A percentile compares a stretch with the other conserved stretches of the same genome.
These are phyloP conservation scores for Gomphus sp. DNA, from an alignment of 1,284 basidiomycete species.

Conservation along the genomic window DNA sequence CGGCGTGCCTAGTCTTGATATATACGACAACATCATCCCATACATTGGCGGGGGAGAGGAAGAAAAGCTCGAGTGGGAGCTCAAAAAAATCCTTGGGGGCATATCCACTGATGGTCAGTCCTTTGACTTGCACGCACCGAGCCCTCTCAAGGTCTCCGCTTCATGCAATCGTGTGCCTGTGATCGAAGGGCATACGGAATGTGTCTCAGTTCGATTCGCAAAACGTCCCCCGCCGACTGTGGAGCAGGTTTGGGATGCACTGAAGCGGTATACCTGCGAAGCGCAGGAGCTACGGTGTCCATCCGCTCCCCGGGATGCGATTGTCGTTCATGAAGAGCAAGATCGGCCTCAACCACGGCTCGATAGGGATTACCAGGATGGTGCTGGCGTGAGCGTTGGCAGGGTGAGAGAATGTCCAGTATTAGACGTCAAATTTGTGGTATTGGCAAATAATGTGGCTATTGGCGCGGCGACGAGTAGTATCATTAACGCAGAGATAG, in stretches of 20 bases:
- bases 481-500: constrained; percentile 96
- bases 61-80: constrained; percentile 97
- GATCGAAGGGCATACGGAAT: constrained; percentile 86
- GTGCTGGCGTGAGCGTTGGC: constrained; percentile 90
- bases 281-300: constrained; percentile 79
- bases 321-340: constrained; percentile 85
- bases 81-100: constrained; percentile 86
- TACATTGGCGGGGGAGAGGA: constrained; percentile 96
- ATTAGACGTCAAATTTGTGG: constrained; percentile 93
- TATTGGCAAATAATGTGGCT: constrained; percentile 90
- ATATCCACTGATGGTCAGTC: constrained; percentile 25
- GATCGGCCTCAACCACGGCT: constrained; percentile 94
- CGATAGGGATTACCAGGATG: constrained; percentile 86
- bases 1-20: constrained; percentile 85
- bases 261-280: constrained; percentile 68
- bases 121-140: constrained; percentile 81
- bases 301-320: constrained; percentile 79
- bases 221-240: constrained; percentile 75
- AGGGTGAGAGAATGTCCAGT: constrained; percentile 87
- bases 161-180: constrained; percentile 91
- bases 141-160: constrained; percentile 82
- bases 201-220: constrained; percentile 82
- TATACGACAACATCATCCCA: constrained; percentile 95
- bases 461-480: constrained; percentile 96
- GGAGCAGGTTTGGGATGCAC: constrained; percentile 81